phyloP scores from a whole-genome alignment of 2,329 filamentous ascomycete genomes.

The Diaporthe humulicola region DNA sequence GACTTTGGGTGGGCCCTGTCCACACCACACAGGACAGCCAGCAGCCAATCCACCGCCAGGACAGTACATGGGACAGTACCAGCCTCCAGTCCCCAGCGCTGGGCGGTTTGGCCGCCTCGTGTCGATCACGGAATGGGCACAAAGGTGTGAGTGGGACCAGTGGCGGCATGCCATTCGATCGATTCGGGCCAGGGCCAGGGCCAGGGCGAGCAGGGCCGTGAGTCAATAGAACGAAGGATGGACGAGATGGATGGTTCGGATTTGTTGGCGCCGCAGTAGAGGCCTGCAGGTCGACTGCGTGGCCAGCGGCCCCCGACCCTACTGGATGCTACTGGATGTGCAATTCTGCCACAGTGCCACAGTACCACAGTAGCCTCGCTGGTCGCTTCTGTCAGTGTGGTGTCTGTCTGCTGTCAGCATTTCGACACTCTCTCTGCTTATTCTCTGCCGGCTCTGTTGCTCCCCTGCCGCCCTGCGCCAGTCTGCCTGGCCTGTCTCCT shows the following conservation, averaged over 20 bases:
- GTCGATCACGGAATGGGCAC: constrained; percentile 34
- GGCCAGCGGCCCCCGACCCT: constrained; percentile 29
- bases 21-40: constrained; percentile 17
- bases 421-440: background rate
- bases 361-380: background rate
- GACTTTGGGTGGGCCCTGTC: constrained; percentile 30
- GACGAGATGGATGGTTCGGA: constrained; percentile 32
- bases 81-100: constrained; percentile 28
- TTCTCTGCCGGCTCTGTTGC: background rate
- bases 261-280: constrained; percentile 41
- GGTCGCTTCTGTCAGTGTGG: constrained; percentile 27
- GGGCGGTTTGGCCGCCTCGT: constrained; percentile 39
- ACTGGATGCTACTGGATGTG: constrained; percentile 15
- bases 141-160: constrained; percentile 35
- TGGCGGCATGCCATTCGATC: constrained; percentile 37
- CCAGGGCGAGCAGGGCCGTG: constrained; percentile 33
- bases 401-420: constrained; percentile 30
- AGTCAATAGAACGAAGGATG: constrained; percentile 36
- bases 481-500: background rate
- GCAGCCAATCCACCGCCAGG: constrained; percentile 25
- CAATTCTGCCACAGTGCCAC: background rate
- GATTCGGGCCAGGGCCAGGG: background rate
- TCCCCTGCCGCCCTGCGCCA: background rate
- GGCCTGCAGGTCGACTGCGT: constrained; percentile 37
- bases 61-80: constrained; percentile 29